phyloP scores from a whole-genome alignment of 352 stramenopile species.

The Phytophthora brassicae region DNA sequence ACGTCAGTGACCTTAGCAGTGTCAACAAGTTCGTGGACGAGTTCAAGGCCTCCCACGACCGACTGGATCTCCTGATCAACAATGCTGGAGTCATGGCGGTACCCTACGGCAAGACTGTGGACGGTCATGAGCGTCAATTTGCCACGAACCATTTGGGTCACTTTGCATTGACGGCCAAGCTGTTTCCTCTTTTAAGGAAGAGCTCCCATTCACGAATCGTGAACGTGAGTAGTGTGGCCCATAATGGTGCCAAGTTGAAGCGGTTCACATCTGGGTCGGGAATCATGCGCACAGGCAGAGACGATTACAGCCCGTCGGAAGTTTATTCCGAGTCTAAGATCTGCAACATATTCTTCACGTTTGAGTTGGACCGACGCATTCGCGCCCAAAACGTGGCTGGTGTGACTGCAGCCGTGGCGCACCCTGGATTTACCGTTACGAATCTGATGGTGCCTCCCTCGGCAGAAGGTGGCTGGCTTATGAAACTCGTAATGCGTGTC shows the following conservation, averaged over 20 bases:
- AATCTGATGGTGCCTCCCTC: slow-evolving; percentile 17
- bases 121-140: slow-evolving; percentile 35
- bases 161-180: slow-evolving; percentile 40
- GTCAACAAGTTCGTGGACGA: slow-evolving; percentile 44
- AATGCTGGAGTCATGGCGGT: slow-evolving; percentile 30
- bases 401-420: slow-evolving; percentile 30
- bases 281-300: slow-evolving; percentile 14
- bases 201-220: slow-evolving; percentile 23
- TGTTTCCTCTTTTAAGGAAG: slow-evolving; percentile 46
- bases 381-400: slow-evolving; percentile 10
- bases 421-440: slow-evolving; percentile 41
- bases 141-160: slow-evolving; percentile 35
- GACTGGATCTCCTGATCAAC: slow-evolving; percentile 44
- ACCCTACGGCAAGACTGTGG: slow-evolving; percentile 14
- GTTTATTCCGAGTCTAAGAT: slow-evolving; percentile 57
- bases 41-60: slow-evolving; percentile 33
- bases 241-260: slow-evolving; percentile 24
- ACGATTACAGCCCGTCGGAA: slow-evolving; percentile 19
- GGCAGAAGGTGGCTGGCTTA: slow-evolving; percentile 18
- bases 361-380: slow-evolving; percentile 43
- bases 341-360: slow-evolving; percentile 55
- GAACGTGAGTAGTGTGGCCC: slow-evolving; percentile 38
- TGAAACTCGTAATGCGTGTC: slow-evolving; percentile 6
- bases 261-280: slow-evolving; percentile 11
- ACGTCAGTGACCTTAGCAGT: slow-evolving; percentile 45